phyloP scores from a whole-genome alignment of 768 basidiomycete genomes.

The Chalciporus chontae region DNA sequence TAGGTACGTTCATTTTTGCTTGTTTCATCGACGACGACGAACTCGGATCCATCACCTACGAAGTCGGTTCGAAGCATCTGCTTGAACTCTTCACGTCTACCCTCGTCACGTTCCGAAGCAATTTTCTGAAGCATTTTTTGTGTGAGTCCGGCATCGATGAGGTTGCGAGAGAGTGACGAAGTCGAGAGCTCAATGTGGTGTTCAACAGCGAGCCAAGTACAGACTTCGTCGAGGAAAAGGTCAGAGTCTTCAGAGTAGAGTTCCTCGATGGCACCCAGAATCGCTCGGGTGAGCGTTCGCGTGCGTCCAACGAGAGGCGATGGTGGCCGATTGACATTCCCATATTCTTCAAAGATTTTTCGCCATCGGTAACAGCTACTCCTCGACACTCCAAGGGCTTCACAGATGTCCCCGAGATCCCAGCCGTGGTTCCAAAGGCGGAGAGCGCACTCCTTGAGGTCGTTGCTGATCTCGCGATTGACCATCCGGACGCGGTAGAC shows the following conservation, averaged over 20 bases:
- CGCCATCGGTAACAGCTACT: slow-evolving; percentile 27
- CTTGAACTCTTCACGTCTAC: not conserved
- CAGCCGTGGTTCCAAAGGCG: slow-evolving; percentile 23
- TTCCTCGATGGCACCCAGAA: slow-evolving; percentile 18
- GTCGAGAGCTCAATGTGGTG: slow-evolving; percentile 22
- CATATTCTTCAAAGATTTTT: slow-evolving; percentile 17
- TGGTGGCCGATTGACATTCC: slow-evolving; percentile 12
- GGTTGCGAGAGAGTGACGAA: slow-evolving; percentile 14
- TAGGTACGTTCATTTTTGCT: slow-evolving; percentile 21
- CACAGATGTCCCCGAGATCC: slow-evolving; percentile 15
- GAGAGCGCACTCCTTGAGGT: slow-evolving; percentile 23
- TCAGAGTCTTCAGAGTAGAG: slow-evolving; percentile 9
- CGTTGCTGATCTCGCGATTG: no score
- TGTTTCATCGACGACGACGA: slow-evolving; percentile 10
- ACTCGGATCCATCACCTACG: slow-evolving; percentile 1
- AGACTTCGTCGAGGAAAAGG: slow-evolving; percentile 2
- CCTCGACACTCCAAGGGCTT: slow-evolving; percentile 22
- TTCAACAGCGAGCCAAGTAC: slow-evolving; percentile 11
- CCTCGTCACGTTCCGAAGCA: not conserved
- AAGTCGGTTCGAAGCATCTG: not conserved
- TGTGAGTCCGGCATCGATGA: slow-evolving; percentile 5
- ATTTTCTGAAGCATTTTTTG: slow-evolving; percentile 1
- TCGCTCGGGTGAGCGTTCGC: slow-evolving; percentile 15
- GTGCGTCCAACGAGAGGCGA: slow-evolving; percentile 20
- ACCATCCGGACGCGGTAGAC: no score